These are phyloP conservation scores for Noccaea bulbosa DNA, from an alignment of 345 rosid species.

Conservation along the genomic window DNA sequence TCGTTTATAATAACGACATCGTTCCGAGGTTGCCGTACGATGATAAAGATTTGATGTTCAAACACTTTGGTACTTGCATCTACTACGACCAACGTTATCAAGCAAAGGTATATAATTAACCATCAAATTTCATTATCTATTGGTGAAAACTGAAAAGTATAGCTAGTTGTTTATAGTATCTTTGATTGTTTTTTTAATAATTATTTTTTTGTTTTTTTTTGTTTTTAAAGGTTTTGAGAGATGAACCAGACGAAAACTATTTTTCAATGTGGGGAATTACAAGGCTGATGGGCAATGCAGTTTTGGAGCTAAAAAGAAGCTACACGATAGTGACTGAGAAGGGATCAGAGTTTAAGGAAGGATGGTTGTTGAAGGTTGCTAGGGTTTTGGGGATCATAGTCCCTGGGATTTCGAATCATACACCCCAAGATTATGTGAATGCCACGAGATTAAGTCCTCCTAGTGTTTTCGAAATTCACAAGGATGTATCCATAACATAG, in stretches of 20 bases:
- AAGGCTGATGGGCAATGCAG: conserved; percentile 45
- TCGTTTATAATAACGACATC: conserved; percentile 70
- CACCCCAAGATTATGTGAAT: conserved; percentile 56
- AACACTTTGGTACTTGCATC: conserved; percentile 73
- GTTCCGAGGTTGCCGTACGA: conserved; percentile 80
- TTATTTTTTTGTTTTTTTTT: background rate
- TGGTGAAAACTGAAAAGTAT: background rate
- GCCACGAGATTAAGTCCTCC: conserved; percentile 40
- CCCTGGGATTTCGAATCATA: conserved; percentile 52
- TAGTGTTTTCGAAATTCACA: conserved; percentile 34
- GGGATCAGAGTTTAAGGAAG: conserved; percentile 51
- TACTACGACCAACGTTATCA: conserved; percentile 55
- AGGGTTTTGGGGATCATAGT: conserved; percentile 47
- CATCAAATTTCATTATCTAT: background rate
- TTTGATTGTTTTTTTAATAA: background rate
- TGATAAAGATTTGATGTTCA: conserved; percentile 63
- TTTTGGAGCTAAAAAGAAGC: conserved; percentile 62
- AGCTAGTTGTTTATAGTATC: background rate
- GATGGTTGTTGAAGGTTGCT: conserved; percentile 42
- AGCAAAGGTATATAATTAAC: conserved; percentile 45
- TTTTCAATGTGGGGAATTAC: conserved; percentile 43
- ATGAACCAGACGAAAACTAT: conserved; percentile 59
- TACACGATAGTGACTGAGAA: conserved; percentile 48
- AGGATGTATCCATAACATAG: conserved; percentile 27
- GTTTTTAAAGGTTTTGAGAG: conserved; percentile 49